Base-by-base conservation (phyloP, 2,329 filamentous ascomycete species). In the Colletotrichum orchidophilum region DNA sequence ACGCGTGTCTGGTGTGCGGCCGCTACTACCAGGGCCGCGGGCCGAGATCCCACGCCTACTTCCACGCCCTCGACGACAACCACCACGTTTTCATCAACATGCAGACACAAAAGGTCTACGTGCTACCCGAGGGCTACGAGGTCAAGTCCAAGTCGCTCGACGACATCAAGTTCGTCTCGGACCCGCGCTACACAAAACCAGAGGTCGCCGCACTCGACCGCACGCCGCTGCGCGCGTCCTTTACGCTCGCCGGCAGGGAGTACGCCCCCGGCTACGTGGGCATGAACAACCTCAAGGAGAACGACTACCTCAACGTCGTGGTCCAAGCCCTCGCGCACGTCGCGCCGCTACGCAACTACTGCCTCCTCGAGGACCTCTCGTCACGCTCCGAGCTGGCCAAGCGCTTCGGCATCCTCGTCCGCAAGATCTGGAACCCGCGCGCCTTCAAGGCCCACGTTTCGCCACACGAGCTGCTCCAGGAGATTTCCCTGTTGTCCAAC, bases 281-380 rank as follows among this genome's bases (percentile, higher is more conserved):
- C 75, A 97, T 99, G 94, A 99, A 99, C 87, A 99, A 99, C 83
- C 98, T 99, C 87, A 99, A 99, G 82, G 94, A 96, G 70, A 99
- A 99, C 83, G 96, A 99, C 85, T 99, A 99, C 83, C 88, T 98
- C 78, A 99, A 99, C 79, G 96, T 97, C 29, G 90, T 98, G 3
- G 92, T 97, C 59, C 96, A 99, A 81, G 92, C 95, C 7, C 87
- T 99, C 46, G 92, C 96, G 3, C 96, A 99, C 81, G 94, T 98
- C 29, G 86, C 91, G 24, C 96, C 96, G 4, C 85, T 99, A 75
- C 91, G 96, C 39, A 98, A 98, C 80, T 98, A 91, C 83, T 91
- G 98, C 79, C 91, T 99, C 77, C 88, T 98, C 1, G 94, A 97
- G 78, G 89, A 97, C 75, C 92, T 98, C 62, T 87, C 87, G 12